Evolutionary conservation across 2,329 filamentous ascomycete species (phyloP).

Genomic region (Botrytis tulipae): DNA sequence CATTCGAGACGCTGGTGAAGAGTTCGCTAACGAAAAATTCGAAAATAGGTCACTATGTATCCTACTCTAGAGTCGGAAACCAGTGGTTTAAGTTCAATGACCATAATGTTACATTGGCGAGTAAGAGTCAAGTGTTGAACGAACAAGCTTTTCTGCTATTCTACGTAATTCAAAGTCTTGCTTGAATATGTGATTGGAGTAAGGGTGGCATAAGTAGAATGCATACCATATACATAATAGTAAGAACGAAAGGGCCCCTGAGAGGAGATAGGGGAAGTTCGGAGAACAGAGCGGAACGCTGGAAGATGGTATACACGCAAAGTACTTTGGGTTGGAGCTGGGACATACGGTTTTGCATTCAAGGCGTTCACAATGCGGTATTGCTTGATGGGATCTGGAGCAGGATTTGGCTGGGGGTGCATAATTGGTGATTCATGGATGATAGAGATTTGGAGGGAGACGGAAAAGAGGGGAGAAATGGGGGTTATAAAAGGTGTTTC

Average conservation of each 20-base stretch:
- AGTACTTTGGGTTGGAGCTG: not conserved
- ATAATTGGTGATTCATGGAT: conserved; percentile 1
- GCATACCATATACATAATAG: not conserved
- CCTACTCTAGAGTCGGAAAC: conserved; percentile 25
- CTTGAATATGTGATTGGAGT: not conserved
- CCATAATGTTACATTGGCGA: conserved; percentile 82
- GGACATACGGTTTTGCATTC: not conserved
- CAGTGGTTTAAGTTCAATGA: conserved; percentile 97
- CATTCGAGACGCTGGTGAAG: not conserved
- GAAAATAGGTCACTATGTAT: conserved; percentile 5
- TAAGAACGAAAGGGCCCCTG: not conserved
- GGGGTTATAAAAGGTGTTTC: conserved; percentile 2
- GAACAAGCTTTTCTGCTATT: conserved; percentile 90
- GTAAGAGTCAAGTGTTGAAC: conserved; percentile 78
- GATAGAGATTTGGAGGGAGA: conserved; percentile 1
- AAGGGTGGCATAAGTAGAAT: not conserved
- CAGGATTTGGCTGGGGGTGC: conserved; percentile 4
- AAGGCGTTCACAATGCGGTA: conserved; percentile 1
- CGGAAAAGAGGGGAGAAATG: not conserved
- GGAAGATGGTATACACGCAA: not conserved
- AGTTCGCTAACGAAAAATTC: conserved; percentile 65
- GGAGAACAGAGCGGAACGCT: not conserved
- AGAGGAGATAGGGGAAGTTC: not conserved
- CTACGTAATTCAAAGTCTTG: conserved; percentile 67
- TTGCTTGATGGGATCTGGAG: conserved; percentile 6